Evolutionary conservation across 768 basidiomycete genomes (phyloP).

Genomic region (Termitomyces sp.): DNA sequence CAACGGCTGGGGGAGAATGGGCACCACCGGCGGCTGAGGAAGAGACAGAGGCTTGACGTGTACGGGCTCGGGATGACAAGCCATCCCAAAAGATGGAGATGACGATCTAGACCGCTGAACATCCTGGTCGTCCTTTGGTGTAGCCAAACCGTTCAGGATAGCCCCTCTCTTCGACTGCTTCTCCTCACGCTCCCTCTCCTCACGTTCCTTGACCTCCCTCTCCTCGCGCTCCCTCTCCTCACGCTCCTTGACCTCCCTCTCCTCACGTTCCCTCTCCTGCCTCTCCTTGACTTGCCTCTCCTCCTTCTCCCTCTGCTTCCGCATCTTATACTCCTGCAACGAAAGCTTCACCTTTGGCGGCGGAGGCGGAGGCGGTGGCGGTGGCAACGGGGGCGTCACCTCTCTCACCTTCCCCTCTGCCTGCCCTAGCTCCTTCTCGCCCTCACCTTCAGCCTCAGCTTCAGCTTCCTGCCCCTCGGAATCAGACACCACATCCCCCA

Average conservation of each 20-base stretch:
- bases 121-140: neutral
- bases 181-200: slow-evolving; percentile 35
- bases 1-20: neutral
- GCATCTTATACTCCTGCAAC: slow-evolving; percentile 49
- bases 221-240: slow-evolving; percentile 23
- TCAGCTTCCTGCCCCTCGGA: too few relatives aligned
- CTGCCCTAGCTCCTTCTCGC: neutral
- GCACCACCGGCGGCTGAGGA: neutral
- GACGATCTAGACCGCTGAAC: neutral
- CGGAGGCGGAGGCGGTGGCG: slow-evolving; percentile 25
- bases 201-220: slow-evolving; percentile 35
- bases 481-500: too few relatives aligned
- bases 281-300: slow-evolving; percentile 16
- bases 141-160: neutral
- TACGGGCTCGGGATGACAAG: neutral
- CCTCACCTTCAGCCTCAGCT: too few relatives aligned
- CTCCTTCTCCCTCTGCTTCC: slow-evolving; percentile 49
- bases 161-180: neutral
- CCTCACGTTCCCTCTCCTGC: too few relatives aligned
- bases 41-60: neutral
- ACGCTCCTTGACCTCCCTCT: slow-evolving; percentile 43
- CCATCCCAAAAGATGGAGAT: neutral
- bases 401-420: neutral
- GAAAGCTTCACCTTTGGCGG: slow-evolving; percentile 51
- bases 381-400: neutral